Conservation (phyloP, 768 basidiomycete species). For the Termitomyces sp. region DNA sequence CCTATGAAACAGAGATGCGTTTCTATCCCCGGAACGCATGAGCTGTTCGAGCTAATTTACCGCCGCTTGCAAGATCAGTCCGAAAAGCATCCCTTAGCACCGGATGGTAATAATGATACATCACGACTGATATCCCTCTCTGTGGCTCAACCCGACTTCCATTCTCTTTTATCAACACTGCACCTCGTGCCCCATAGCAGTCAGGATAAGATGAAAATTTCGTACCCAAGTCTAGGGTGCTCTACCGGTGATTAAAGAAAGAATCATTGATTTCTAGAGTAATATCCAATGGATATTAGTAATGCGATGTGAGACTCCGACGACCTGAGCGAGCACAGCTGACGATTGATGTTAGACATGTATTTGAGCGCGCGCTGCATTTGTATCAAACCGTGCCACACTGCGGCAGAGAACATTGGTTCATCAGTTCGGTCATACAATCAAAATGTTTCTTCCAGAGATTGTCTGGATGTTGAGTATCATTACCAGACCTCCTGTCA, state of each 20-base stretch:
- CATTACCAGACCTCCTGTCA: background rate
- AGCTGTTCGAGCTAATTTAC: background rate
- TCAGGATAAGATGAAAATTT: background rate
- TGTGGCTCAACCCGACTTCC: too few species aligned
- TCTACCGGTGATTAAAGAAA: too few species aligned
- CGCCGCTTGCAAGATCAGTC: background rate
- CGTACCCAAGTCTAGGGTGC: background rate
- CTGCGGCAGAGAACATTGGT: background rate
- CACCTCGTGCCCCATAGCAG: background rate
- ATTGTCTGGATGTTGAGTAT: background rate
- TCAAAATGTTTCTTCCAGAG: background rate
- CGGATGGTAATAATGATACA: background rate
- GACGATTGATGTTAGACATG: background rate
- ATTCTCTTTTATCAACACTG: background rate
- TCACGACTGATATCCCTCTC: background rate
- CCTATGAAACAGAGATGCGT: slow-evolving; percentile 1
- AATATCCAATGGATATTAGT: background rate
- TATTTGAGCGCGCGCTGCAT: background rate
- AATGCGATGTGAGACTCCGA: background rate
- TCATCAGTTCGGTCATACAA: background rate
- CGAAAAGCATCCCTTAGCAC: background rate
- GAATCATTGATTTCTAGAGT: background rate
- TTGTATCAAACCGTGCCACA: background rate
- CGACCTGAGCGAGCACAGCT: background rate
- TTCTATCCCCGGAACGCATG: background rate